phyloP scores from a whole-genome alignment of 352 stramenopile species.

The Pythium brachiatum region DNA sequence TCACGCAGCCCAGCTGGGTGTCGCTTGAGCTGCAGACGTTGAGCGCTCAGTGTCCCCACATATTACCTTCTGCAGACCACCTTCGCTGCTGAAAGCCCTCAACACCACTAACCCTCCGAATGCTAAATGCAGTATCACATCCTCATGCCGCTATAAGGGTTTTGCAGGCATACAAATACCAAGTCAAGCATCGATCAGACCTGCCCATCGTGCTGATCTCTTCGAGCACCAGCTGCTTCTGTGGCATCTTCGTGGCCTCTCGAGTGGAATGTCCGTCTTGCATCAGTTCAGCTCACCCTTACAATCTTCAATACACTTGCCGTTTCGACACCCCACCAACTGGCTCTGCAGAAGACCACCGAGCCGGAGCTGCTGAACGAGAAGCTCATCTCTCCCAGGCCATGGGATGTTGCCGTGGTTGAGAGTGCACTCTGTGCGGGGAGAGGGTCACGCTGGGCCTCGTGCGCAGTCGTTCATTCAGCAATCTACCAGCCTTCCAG shows the following conservation, averaged over 20 bases:
- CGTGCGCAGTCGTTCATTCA: background rate
- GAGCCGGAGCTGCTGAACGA: background rate
- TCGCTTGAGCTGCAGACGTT: background rate
- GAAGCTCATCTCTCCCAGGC: background rate
- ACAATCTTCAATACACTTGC: background rate
- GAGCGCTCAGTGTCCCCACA: background rate
- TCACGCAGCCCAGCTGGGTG: background rate
- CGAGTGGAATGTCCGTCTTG: background rate
- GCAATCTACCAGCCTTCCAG: background rate
- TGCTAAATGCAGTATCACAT: background rate
- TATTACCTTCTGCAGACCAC: background rate
- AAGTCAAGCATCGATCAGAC: background rate
- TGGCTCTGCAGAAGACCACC: conserved; percentile 12
- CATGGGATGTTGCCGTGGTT: background rate
- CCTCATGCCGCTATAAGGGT: too few species aligned
- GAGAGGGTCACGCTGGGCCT: background rate
- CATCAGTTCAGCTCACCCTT: too few species aligned
- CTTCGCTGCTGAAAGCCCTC: too few species aligned
- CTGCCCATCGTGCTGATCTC: background rate
- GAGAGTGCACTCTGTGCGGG: background rate
- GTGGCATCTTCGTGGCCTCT: background rate
- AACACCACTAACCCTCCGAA: too few species aligned
- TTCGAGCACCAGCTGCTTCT: background rate
- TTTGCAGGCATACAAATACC: background rate
- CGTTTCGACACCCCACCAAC: background rate